phyloP scores from a whole-genome alignment of 2,329 filamentous ascomycete genomes.

The Clarireedia monteithiana region DNA sequence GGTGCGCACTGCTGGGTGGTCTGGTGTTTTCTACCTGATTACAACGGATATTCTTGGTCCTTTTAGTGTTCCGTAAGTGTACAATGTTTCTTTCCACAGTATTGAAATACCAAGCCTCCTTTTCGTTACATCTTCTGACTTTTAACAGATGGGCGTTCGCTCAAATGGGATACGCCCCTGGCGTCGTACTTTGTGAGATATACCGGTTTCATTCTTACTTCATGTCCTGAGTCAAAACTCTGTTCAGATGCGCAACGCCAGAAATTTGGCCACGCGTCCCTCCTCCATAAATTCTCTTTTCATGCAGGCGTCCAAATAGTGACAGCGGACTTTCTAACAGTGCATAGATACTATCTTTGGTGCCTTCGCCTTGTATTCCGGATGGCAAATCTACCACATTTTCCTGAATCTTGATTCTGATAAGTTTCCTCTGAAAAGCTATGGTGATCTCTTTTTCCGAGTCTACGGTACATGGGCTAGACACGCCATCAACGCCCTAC shows the following conservation, averaged over 20 bases:
- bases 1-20: conserved; percentile 18
- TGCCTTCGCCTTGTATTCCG: conserved; percentile 17
- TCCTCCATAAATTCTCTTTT: too few species aligned
- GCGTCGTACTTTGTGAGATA: conserved; percentile 1
- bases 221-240: too few species aligned
- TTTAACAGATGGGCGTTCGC: conserved; percentile 10
- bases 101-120: too few species aligned
- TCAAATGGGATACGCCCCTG: conserved; percentile 17
- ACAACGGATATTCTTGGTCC: conserved; percentile 23
- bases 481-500: conserved; percentile 16
- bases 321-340: too few species aligned
- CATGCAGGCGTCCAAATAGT: too few species aligned
- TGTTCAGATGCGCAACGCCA: too few species aligned
- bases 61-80: conserved; percentile 14
- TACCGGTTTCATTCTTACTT: too few species aligned
- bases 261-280: too few species aligned
- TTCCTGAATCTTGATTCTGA: conserved; percentile 19
- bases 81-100: background rate
- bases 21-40: conserved; percentile 20
- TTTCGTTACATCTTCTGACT: background rate
- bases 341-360: conserved; percentile 20
- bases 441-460: conserved; percentile 20
- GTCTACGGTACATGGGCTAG: conserved; percentile 16
- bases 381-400: conserved; percentile 17
- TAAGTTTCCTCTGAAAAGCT: conserved; percentile 17